phyloP scores from a whole-genome alignment of 129 eudicot genomes.

The Pulicaria dysenterica region DNA sequence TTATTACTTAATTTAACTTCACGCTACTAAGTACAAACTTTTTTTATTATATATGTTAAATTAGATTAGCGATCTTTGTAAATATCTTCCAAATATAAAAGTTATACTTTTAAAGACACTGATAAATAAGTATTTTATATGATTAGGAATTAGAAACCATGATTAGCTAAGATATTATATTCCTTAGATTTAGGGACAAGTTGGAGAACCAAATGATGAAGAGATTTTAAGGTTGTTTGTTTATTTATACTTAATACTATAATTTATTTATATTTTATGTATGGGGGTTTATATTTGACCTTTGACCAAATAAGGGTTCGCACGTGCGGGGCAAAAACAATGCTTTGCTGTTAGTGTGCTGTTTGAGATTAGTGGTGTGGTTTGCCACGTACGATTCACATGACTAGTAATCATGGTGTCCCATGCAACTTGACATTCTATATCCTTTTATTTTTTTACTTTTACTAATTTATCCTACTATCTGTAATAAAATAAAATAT shows the following conservation, averaged over 20 bases:
- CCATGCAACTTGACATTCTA: conserved; percentile 31
- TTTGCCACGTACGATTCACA: conserved; percentile 44
- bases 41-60: no score
- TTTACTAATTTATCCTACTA: no score
- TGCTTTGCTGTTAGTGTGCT: conserved; percentile 49
- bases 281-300: conserved; percentile 34
- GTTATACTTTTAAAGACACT: background rate
- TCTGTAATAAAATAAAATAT: no score
- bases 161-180: conserved; percentile 34
- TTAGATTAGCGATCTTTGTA: no score
- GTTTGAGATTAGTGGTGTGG: conserved; percentile 38
- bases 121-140: background rate
- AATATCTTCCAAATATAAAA: background rate
- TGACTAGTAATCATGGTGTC: conserved; percentile 41
- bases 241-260: background rate
- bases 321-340: conserved; percentile 46
- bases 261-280: background rate
- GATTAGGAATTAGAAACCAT: conserved; percentile 31
- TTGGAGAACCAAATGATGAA: conserved; percentile 48
- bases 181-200: conserved; percentile 32
- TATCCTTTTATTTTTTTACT: conserved; percentile 1
- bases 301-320: conserved; percentile 46
- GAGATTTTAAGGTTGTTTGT: conserved; percentile 41
- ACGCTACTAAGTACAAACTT: no score
- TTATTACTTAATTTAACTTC: no score